A percentile compares a stretch with the other conserved stretches of the same genome.
Conservation (phyloP, 2,329 filamentous ascomycete species). For the Claviceps pusilla region DNA sequence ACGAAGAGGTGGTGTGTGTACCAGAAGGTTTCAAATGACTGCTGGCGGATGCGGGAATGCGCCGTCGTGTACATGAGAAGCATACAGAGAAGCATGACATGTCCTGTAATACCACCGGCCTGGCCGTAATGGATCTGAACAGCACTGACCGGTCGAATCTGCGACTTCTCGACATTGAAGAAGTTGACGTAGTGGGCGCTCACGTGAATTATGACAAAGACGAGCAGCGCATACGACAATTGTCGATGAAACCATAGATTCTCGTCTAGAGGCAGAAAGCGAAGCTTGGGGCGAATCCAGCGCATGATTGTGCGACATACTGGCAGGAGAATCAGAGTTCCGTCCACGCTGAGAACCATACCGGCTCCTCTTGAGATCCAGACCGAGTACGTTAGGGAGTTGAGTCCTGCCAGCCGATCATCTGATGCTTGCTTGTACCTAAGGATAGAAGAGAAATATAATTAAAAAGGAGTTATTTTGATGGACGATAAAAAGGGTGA, state of each 20-base stretch:
- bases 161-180: conserved; percentile 78
- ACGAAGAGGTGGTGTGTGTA: conserved; percentile 99
- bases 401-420: conserved; percentile 56
- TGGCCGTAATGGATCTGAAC: conserved; percentile 84
- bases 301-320: conserved; percentile 88
- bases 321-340: conserved; percentile 74
- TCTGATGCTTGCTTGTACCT: conserved; percentile 70
- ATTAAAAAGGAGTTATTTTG: background rate
- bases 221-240: conserved; percentile 72
- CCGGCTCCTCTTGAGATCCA: conserved; percentile 94
- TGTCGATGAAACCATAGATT: conserved; percentile 95
- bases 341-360: conserved; percentile 69
- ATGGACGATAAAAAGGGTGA: too few species aligned
- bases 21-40: conserved; percentile 98
- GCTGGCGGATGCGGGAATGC: conserved; percentile 83
- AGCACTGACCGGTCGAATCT: conserved; percentile 66
- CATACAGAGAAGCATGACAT: conserved; percentile 99
- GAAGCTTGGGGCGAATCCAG: conserved; percentile 70
- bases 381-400: conserved; percentile 72
- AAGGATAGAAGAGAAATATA: background rate
- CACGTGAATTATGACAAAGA: conserved; percentile 69
- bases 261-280: conserved; percentile 86
- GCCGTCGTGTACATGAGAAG: conserved; percentile 94
- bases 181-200: conserved; percentile 92
- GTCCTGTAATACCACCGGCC: conserved; percentile 82